These are phyloP conservation scores for Colletotrichum sublineola DNA, from an alignment of 2,329 filamentous ascomycete species.

Conservation along the genomic window DNA sequence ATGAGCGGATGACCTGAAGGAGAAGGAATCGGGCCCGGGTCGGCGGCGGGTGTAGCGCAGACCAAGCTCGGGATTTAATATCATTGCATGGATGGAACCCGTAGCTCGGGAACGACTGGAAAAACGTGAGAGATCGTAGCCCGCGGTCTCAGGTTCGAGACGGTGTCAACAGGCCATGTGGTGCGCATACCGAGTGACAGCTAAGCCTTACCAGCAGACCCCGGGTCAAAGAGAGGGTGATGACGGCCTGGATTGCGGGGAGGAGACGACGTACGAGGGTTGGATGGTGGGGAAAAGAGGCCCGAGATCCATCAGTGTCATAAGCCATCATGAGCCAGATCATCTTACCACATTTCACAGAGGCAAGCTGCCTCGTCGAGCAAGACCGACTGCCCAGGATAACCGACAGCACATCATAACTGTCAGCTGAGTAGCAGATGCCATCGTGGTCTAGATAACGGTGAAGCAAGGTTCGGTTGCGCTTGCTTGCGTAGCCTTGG, in stretches of 20 bases:
- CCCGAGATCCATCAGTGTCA: slow-evolving; percentile 4
- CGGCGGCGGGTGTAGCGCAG: background rate
- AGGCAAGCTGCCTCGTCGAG: background rate
- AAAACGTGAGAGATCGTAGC: background rate
- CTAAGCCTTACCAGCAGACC: slow-evolving; percentile 27
- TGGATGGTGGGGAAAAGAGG: slow-evolving; percentile 20
- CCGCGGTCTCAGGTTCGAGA: too few relatives aligned
- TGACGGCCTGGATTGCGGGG: background rate
- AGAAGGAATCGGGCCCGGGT: background rate
- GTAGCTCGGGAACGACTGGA: too few relatives aligned
- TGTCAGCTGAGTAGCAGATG: background rate
- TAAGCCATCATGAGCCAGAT: slow-evolving; percentile 35
- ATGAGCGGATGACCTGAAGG: slow-evolving; percentile 2
- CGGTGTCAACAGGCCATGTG: too few relatives aligned
- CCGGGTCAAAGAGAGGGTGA: slow-evolving; percentile 25
- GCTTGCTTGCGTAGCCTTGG: background rate
- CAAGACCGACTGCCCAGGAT: background rate
- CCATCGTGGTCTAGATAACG: background rate
- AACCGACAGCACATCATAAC: background rate
- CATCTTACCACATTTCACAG: background rate
- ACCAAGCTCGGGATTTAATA: slow-evolving; percentile 24
- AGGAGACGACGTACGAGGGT: slow-evolving; percentile 4
- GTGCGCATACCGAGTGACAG: background rate
- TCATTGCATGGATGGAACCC: background rate
- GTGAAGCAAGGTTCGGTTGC: background rate